Percentiles rank a stretch among this genome's conserved stretches.
Conservation (phyloP, 805 yeast species). For the Suhomyces canberraensis region DNA sequence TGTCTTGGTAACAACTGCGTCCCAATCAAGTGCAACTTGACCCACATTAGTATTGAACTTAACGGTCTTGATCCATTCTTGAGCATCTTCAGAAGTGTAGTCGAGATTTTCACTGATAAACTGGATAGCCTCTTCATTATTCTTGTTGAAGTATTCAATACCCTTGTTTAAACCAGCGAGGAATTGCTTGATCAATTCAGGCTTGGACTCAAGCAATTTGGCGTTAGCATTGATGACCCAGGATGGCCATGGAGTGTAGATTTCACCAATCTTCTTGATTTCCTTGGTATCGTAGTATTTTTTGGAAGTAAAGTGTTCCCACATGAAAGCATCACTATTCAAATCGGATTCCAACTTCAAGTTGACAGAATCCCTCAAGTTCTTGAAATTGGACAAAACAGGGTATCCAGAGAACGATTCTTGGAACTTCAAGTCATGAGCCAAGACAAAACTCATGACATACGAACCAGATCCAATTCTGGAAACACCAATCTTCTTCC, state of each 20-base stretch:
- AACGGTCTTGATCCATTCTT: constrained; percentile 80
- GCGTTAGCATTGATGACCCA: constrained; percentile 72
- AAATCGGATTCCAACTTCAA: constrained; percentile 31
- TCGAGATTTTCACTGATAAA: constrained; percentile 68
- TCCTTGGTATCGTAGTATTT: constrained; percentile 77
- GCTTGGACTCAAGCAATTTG: constrained; percentile 29
- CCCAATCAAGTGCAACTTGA: constrained; percentile 41
- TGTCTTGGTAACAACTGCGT: constrained; percentile 52
- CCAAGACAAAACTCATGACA: constrained; percentile 86
- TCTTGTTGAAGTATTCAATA: constrained; percentile 55
- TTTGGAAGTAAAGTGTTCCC: constrained; percentile 92
- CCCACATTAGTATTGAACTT: constrained; percentile 49
- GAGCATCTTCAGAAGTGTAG: constrained; percentile 73
- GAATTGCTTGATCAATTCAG: constrained; percentile 34
- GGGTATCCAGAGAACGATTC: constrained; percentile 53
- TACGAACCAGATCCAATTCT: constrained; percentile 90
- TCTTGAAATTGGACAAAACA: constrained; percentile 63
- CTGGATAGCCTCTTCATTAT: constrained; percentile 63
- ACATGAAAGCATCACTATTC: constrained; percentile 82
- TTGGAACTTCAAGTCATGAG: constrained; percentile 53
- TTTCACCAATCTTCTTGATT: constrained; percentile 79
- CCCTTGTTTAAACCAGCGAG: constrained; percentile 62
- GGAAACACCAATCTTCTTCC: constrained; percentile 69
- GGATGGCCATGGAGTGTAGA: constrained; percentile 95
- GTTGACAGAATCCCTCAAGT: constrained; percentile 79